phyloP scores from a whole-genome alignment of 2,329 filamentous ascomycete species.

The Apiospora malaysiana region DNA sequence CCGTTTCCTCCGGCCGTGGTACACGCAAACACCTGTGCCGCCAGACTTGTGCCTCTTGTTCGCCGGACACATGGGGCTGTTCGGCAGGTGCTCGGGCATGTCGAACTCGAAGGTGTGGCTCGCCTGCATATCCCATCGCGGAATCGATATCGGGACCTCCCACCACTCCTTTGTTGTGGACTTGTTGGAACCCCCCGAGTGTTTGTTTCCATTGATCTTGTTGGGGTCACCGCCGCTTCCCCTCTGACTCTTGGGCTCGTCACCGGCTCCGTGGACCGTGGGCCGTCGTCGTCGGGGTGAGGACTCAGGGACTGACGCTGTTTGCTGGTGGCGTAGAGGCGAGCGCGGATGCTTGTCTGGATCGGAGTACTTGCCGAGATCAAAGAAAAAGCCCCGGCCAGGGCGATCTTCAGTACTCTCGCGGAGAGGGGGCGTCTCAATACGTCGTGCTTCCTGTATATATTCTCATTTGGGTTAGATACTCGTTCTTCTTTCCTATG shows the following conservation, averaged over 20 bases:
- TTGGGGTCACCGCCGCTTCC: too few relatives aligned
- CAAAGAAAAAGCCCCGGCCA: constrained; percentile 51
- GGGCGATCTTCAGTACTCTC: constrained; percentile 45
- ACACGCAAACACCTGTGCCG: constrained; percentile 57
- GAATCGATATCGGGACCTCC: constrained; percentile 35
- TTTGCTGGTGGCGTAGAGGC: constrained; percentile 11
- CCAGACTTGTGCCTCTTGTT: constrained; percentile 50
- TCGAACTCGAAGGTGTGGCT: constrained; percentile 51
- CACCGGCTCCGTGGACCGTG: not conserved
- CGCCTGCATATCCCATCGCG: constrained; percentile 32
- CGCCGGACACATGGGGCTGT: constrained; percentile 57
- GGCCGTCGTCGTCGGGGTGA: constrained; percentile 19
- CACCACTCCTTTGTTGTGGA: constrained; percentile 38
- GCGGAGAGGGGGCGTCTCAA: constrained; percentile 53
- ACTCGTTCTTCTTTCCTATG: not conserved
- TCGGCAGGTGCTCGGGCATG: constrained; percentile 56
- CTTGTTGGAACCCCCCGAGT: not conserved
- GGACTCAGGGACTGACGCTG: constrained; percentile 17
- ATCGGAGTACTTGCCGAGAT: constrained; percentile 36
- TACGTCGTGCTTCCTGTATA: constrained; percentile 53
- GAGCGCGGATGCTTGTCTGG: constrained; percentile 28
- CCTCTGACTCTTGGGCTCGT: too few relatives aligned
- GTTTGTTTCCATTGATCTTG: not conserved
- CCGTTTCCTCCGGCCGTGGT: constrained; percentile 48
- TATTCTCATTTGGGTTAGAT: not conserved